Evolutionary conservation across 768 basidiomycete genomes (phyloP).

Genomic region (Xanthoconium purpureum): DNA sequence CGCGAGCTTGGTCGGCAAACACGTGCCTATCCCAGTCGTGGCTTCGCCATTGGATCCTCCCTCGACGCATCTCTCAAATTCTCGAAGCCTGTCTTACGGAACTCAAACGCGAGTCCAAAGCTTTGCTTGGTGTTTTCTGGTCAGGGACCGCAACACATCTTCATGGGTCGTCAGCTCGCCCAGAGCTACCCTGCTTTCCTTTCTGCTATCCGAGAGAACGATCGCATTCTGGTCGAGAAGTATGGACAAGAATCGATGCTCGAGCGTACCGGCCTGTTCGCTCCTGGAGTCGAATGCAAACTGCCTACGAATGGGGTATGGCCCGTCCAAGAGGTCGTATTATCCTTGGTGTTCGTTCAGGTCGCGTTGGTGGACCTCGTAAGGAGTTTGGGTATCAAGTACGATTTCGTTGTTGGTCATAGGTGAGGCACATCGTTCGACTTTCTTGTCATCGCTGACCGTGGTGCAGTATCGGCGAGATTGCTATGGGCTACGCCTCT

Average conservation of each 20-base stretch:
- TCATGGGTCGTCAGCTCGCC: constrained; percentile 37
- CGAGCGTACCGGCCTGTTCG: constrained; percentile 33
- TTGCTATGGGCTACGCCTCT: constrained; percentile 38
- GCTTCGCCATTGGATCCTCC: constrained; percentile 24
- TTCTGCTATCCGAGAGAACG: constrained; percentile 28
- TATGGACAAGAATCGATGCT: constrained; percentile 32
- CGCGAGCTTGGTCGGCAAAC: constrained; percentile 30
- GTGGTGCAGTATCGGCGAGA: constrained; percentile 30
- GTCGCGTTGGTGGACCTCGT: constrained; percentile 35
- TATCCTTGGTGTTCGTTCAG: constrained; percentile 34
- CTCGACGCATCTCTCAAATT: constrained; percentile 26
- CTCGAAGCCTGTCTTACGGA: constrained; percentile 28
- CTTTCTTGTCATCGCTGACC: constrained; percentile 6
- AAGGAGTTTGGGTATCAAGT: constrained; percentile 29
- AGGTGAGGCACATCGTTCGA: constrained; percentile 15
- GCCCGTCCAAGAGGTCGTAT: constrained; percentile 34
- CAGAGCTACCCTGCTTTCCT: constrained; percentile 33
- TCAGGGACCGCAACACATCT: constrained; percentile 35
- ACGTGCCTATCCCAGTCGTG: constrained; percentile 28
- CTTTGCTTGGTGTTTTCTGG: constrained; percentile 36
- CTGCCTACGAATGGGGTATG: constrained; percentile 27
- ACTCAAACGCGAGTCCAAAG: constrained; percentile 25
- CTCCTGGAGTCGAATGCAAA: constrained; percentile 24
- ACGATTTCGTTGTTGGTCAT: constrained; percentile 36
- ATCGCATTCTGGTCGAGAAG: constrained; percentile 30